Conservation (phyloP, 352 stramenopile genomes). For the Pythium brachiatum region DNA sequence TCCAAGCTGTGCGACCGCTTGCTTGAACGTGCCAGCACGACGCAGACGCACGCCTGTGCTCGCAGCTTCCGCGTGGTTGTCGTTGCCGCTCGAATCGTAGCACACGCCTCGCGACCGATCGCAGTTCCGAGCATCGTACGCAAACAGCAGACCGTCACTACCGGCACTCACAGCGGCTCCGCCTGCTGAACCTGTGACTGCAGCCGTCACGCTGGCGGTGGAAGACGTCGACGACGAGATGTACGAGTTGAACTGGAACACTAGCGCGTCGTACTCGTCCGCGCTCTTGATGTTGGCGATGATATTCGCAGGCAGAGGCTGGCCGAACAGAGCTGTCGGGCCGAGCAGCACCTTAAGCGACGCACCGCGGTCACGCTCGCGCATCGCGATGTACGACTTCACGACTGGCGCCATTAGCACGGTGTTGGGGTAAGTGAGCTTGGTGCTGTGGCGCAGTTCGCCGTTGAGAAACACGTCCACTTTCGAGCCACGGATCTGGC, state of each 20-base stretch:
- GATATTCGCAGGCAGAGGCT: slow-evolving; percentile 33
- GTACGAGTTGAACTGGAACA: slow-evolving; percentile 48
- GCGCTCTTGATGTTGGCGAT: slow-evolving; percentile 36
- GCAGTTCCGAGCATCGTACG: slow-evolving; percentile 40
- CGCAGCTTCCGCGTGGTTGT: slow-evolving; percentile 32
- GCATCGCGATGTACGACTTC: slow-evolving; percentile 77
- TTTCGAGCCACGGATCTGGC: slow-evolving; percentile 80
- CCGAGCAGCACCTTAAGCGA: slow-evolving; percentile 62
- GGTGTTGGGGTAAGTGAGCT: slow-evolving; percentile 77
- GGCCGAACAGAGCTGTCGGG: slow-evolving; percentile 40
- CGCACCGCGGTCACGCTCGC: slow-evolving; percentile 61
- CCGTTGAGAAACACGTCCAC: slow-evolving; percentile 79
- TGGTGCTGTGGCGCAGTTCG: slow-evolving; percentile 68
- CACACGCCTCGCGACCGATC: slow-evolving; percentile 28
- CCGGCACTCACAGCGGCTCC: slow-evolving; percentile 3
- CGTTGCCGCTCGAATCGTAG: slow-evolving; percentile 44
- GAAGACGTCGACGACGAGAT: slow-evolving; percentile 35
- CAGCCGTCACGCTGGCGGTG: slow-evolving; percentile 9
- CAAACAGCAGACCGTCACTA: slow-evolving; percentile 36
- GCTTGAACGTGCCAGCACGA: slow-evolving; percentile 35
- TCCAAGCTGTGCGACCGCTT: slow-evolving; percentile 37
- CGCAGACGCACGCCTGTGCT: slow-evolving; percentile 33
- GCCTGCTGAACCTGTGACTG: slow-evolving; percentile 11
- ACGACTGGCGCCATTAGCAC: slow-evolving; percentile 72
- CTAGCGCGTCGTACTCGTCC: slow-evolving; percentile 41